Percentiles rank a stretch among this genome's conserved stretches.
phyloP scores from a whole-genome alignment of 345 rosid genomes.

The Eutrema japonicum region DNA sequence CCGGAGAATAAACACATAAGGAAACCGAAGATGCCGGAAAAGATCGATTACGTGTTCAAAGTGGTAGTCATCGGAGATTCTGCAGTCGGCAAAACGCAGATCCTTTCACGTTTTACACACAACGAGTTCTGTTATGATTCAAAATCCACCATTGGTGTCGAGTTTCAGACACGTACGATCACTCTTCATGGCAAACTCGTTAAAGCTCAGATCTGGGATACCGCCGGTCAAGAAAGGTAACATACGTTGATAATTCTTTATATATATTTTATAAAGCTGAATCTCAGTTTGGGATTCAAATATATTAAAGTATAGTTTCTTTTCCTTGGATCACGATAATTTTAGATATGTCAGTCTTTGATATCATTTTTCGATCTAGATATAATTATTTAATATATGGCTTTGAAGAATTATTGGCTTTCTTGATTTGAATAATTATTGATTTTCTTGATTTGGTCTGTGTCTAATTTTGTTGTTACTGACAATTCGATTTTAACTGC shows the following conservation, averaged over 20 bases:
- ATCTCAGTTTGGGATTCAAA: constrained; percentile 14
- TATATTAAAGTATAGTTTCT: not conserved
- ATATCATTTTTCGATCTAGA: not conserved
- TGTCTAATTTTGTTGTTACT: not conserved
- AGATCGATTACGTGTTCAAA: constrained; percentile 74
- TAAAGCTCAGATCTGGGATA: constrained; percentile 98
- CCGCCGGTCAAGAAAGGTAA: constrained; percentile 96
- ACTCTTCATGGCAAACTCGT: constrained; percentile 62
- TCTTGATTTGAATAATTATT: constrained; percentile 20
- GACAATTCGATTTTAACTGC: not conserved
- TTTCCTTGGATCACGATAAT: constrained; percentile 29
- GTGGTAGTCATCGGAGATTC: constrained; percentile 88
- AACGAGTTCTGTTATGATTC: constrained; percentile 74
- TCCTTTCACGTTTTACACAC: constrained; percentile 72
- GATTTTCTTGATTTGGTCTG: constrained; percentile 2
- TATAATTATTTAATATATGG: not conserved
- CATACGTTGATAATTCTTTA: constrained; percentile 7
- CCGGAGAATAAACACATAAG: constrained; percentile 37
- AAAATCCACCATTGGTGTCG: constrained; percentile 86
- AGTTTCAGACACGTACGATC: constrained; percentile 79
- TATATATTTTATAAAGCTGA: not conserved
- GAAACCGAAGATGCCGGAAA: constrained; percentile 47
- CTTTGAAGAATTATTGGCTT: too few species aligned
- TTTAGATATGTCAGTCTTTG: not conserved
- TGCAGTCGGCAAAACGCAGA: constrained; percentile 81